A percentile compares a stretch with the other conserved stretches of the same genome.
phyloP scores from a whole-genome alignment of 345 rosid genomes.

The Melaleuca quinquenervia region DNA sequence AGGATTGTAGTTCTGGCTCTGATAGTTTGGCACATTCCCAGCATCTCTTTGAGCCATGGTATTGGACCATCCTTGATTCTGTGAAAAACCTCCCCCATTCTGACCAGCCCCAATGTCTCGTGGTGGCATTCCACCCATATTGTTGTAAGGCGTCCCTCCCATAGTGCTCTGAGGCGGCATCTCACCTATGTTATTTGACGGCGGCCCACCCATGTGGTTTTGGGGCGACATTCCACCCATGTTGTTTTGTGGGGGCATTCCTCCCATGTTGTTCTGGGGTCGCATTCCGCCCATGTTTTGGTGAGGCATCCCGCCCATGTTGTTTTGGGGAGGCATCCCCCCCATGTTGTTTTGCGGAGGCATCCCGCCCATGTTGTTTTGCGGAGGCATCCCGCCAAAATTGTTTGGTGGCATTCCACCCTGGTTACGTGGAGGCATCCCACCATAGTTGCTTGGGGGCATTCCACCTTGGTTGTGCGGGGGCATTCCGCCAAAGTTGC shows the following conservation, averaged over 20 bases:
- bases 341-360: constrained; percentile 3
- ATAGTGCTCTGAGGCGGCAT: constrained; percentile 3
- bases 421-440: not conserved
- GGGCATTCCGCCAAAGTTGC: constrained; percentile 5
- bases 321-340: constrained; percentile 1
- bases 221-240: not conserved
- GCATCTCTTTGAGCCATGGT: not conserved
- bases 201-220: constrained; percentile 14
- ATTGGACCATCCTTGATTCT: constrained; percentile 13
- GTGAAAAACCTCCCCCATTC: not conserved
- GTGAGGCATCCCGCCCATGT: constrained; percentile 11
- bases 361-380: constrained; percentile 4
- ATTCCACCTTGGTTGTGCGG: constrained; percentile 5
- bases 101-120: constrained; percentile 8
- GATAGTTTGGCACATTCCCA: constrained; percentile 4
- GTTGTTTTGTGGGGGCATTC: constrained; percentile 10
- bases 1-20: constrained; percentile 10
- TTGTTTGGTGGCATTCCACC: not conserved
- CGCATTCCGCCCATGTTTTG: constrained; percentile 9
- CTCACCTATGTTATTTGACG: constrained; percentile 1
- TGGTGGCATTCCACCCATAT: not conserved
- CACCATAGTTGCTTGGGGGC: constrained; percentile 6
- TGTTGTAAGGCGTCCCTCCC: not conserved
- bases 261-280: constrained; percentile 13
- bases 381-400: not conserved